Percentiles rank a stretch among this genome's conserved stretches.
phyloP scores from a whole-genome alignment of 176 grass and related monocot genomes.

The Melocanna baccifera region DNA sequence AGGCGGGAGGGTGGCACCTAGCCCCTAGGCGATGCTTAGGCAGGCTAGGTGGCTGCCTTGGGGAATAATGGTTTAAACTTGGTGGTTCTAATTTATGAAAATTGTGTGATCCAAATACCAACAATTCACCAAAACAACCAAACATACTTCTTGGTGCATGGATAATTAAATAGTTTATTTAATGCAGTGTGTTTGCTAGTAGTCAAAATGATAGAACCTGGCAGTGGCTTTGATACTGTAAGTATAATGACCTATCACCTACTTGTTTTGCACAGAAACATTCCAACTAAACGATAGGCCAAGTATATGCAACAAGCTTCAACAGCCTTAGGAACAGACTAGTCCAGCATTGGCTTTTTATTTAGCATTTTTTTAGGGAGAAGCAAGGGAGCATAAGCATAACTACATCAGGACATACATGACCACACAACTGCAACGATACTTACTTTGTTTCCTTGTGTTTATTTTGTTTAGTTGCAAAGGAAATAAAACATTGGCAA shows the following conservation, averaged over 20 bases:
- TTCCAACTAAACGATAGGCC: not conserved
- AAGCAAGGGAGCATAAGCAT: not conserved
- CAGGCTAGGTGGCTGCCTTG: no score
- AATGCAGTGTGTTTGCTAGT: not conserved
- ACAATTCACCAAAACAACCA: not conserved
- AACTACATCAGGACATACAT: conserved; percentile 8
- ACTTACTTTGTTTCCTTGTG: not conserved
- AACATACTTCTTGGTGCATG: conserved; percentile 6
- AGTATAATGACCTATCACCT: not conserved
- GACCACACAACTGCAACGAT: not conserved
- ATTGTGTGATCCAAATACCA: not conserved
- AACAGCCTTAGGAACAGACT: not conserved
- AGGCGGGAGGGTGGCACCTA: no score
- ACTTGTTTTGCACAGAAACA: not conserved
- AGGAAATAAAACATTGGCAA: conserved; percentile 2
- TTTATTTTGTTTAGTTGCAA: conserved; percentile 8
- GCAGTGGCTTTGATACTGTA: not conserved
- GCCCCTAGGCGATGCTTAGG: no score
- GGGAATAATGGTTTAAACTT: no score
- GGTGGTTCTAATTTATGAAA: conserved; percentile 1
- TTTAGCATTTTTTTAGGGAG: not conserved
- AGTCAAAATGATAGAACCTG: not conserved
- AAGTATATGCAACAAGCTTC: not conserved
- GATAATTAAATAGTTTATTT: not conserved
- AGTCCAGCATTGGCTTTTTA: not conserved